Percentiles rank a stretch among this genome's conserved stretches.
Evolutionary conservation across 2,329 filamentous ascomycete species (phyloP).

Genomic region (Colletotrichum euphorbiae): DNA sequence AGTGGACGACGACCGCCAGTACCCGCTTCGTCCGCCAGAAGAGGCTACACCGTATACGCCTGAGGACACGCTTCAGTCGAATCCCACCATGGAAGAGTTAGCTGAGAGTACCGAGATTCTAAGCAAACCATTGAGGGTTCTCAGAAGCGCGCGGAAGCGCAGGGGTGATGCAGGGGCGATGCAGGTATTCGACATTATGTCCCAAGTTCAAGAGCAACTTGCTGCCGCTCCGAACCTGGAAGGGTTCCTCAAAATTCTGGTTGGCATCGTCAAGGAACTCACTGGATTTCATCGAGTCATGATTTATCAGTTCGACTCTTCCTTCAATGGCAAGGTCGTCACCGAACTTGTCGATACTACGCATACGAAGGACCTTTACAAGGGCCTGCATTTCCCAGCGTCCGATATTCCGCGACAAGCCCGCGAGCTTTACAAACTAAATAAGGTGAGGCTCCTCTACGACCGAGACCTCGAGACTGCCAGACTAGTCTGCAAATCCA

Average conservation of each 20-base stretch:
- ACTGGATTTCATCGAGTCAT: conserved; percentile 93
- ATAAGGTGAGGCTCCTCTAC: conserved; percentile 89
- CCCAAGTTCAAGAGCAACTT: conserved; percentile 89
- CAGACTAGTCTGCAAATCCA: conserved; percentile 81
- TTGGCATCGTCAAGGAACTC: conserved; percentile 88
- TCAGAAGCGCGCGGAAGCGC: conserved; percentile 79
- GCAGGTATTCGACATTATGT: conserved; percentile 93
- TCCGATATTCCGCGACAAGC: conserved; percentile 88
- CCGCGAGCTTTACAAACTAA: conserved; percentile 88
- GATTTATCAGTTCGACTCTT: conserved; percentile 89
- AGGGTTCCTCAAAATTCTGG: conserved; percentile 80
- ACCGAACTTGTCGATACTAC: conserved; percentile 86
- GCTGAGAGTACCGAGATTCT: conserved; percentile 79
- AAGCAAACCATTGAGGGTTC: conserved; percentile 81
- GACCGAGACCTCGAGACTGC: conserved; percentile 85
- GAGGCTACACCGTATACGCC: conserved; percentile 72
- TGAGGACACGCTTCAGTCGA: conserved; percentile 78
- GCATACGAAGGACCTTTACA: conserved; percentile 85
- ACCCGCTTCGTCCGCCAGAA: conserved; percentile 73
- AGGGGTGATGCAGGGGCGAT: conserved; percentile 85
- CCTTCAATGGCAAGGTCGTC: conserved; percentile 87
- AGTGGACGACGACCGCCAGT: conserved; percentile 78
- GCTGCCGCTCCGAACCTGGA: conserved; percentile 78
- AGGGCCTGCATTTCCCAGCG: conserved; percentile 88
- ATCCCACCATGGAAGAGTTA: conserved; percentile 80